Evolutionary conservation across 2,329 filamentous ascomycete species (phyloP), one percentile per base, ranked within the genome.

Genomic region (Neofusicoccum laricinum): DNA sequence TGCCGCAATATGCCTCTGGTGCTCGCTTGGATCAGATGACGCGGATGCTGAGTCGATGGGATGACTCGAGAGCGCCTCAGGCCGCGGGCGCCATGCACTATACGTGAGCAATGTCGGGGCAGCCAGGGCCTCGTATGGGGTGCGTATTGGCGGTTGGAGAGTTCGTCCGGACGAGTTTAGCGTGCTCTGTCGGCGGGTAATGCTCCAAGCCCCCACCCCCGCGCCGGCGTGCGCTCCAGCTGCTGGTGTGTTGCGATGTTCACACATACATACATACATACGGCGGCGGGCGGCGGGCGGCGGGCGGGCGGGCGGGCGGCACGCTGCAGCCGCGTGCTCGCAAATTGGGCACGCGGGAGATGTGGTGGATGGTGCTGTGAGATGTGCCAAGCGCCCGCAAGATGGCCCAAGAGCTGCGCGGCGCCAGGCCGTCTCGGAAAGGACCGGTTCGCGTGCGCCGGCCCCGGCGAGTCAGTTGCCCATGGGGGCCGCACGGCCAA

Each of bases 391-490:
- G 55, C 30, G 32, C 40, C 25, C 14, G 25, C 19, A 25, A 3
- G 45, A 21, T 12, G 19, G n/a, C 45, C 45, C 17, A 48, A 25
- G 19, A 12, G 17, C 19, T 21, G 55, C 7, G 25, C 25, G 25
- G 25, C 25, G 25, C 25, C 25, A 30, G 25, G 5, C 25, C n/a
- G 30, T 19, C 12, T 59, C 55, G 55, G 55, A 48, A 46, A 46
- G 41, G 41, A 59, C 55, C 55, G 55, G 55, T 46, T 59, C 25
- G 53, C 38, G 21, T 45, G 21, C 38, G 53, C 40, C 53, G 38
- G n/a, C 36, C 25, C 25, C n/a, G 53, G 55, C 41, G 40, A 58
- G 40, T 45, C 53, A 45, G 45, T 40, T 4, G 32, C 19, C 15
- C 25, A 21, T 14, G 8, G 34, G 34, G 50, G 10, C 32, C n/a